Evolutionary conservation across 2,329 filamentous ascomycete species (phyloP), one percentile per base, ranked within the genome.

Genomic region (Tricladium varicosporioides): DNA sequence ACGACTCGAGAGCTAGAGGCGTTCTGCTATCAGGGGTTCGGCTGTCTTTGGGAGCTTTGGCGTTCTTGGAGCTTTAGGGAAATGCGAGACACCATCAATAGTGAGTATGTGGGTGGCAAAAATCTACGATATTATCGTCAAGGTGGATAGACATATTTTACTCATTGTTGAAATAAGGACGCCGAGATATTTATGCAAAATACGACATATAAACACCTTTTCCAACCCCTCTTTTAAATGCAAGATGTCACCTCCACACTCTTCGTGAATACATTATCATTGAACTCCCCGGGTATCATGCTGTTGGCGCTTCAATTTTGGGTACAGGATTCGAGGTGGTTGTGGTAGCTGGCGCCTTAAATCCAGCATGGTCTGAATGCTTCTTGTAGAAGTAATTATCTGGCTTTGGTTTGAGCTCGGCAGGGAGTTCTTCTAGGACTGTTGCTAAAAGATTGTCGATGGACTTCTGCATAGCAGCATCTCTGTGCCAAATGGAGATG

Each of bases 401-500:
- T 48, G 81, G 69, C 75, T 88, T 88, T 42, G 91, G 91, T 57
- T 79, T 79, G 63, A 96, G 75, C 70, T 94, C 89, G 1, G 80
- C 75, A 5, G 87, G 87, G 31, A 97, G 77, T 63, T 89, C 84
- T 51, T 86, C 82, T 48, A 96, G 77, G 52, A 96, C 86, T 48
- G 84, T 87, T 60, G 83, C 76, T 49, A 92, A 80, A 58, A 97
- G 80, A 61, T 79, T 83, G 70, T 93, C 85, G 65, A 94, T 83
- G 5, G 91, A 94, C 65, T 83, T 85, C 69, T 90, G 80, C 74
- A 94, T 92, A 59, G 85, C 86, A 18, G 87, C 86, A 69, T 96
- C 89, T 61, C 94, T 90, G 76, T 96, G 94, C 93, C 93, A 97
- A 69, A 97, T 84, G 65, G 89, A 89, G 71, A 97, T 88, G 65